A percentile compares a stretch with the other conserved stretches of the same genome.
These are phyloP conservation scores for Sistotremastrum niveocremeum DNA, from an alignment of 768 basidiomycete genomes.

Conservation along the genomic window DNA sequence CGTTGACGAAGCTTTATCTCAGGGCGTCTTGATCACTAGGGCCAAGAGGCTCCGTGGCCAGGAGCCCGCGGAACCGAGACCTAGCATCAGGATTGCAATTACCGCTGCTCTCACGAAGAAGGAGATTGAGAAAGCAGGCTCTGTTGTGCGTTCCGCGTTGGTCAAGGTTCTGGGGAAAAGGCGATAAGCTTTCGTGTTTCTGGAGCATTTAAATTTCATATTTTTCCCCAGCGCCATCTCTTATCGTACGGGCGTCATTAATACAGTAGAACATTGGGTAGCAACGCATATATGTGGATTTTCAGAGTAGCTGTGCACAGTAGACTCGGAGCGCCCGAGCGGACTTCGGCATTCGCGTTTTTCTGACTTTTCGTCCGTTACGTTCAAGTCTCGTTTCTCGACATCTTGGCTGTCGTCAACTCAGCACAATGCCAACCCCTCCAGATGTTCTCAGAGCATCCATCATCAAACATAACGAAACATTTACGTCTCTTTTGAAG, in stretches of 20 bases:
- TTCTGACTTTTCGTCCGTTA: no score
- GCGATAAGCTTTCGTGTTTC: conserved; percentile 18
- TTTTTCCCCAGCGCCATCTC: no score
- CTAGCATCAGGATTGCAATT: conserved; percentile 76
- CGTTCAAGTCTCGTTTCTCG: no score
- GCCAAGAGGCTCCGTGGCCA: conserved; percentile 74
- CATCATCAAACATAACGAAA: conserved; percentile 72
- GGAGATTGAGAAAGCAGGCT: conserved; percentile 82
- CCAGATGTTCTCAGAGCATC: conserved; percentile 38
- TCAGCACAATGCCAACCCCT: conserved; percentile 33
- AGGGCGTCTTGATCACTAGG: conserved; percentile 77
- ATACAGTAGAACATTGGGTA: no score
- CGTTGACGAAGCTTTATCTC: conserved; percentile 71
- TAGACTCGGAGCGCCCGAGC: no score
- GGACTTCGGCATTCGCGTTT: no score
- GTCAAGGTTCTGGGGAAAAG: conserved; percentile 59
- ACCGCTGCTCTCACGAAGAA: conserved; percentile 71
- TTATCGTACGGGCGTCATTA: no score
- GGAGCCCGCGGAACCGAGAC: conserved; percentile 68
- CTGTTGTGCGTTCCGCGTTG: conserved; percentile 57
- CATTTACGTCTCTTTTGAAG: conserved; percentile 69
- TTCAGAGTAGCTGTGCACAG: no score
- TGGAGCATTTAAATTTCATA: not conserved
- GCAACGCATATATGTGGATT: no score
- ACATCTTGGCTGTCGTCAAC: no score